Evolutionary conservation across 2,329 filamentous ascomycete genomes (phyloP), one percentile per base, ranked within the genome.

Genomic region (Fusarium mexicanum): DNA sequence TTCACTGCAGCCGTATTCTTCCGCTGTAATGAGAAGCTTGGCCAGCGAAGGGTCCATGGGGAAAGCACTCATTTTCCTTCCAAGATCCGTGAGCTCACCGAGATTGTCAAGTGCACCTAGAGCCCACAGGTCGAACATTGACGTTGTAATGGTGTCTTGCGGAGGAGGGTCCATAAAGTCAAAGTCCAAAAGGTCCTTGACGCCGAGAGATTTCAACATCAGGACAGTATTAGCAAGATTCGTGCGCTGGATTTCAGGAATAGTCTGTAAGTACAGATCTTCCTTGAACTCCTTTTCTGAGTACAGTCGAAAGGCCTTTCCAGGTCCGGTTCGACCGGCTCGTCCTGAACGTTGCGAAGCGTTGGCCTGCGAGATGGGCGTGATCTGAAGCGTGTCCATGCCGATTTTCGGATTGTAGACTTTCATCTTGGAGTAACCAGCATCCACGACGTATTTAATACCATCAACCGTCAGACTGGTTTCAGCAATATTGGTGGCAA

Each of bases 151-250:
- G 2, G 95, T 98, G 79, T 99, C 97, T 83, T 99, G 96, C 0
- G 96, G 96, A 12, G 96, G 96, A 4, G 96, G 96, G 76, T 99
- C 96, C 96, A 99, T 98, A 78, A 99, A 99, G 81, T 98, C 95
- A 79, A 99, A 99, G 81, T 99, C 96, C 2, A 99, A 85, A 16
- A 99, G 87, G 76, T 99, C 95, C 79, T 94, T 96, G 24, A 99
- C 96, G 0, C 96, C 96, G 2, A 99, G 89, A 0, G 94, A 98
- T 80, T 99, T 99, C 53, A 99, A 88, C 55, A 99, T 90, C 20
- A 99, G 87, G 7, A 99, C 96, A 0, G 95, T 98, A 78, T 98
- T 98, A 78, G 94, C 92, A 5, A 99, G 89, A 78, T 98, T 99
- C 1, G 96, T 99, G 24, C 96, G 90, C 83, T 99, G 96, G 47